Evolutionary conservation across 495 filamentous ascomycete genomes (phyloP).

Genomic region (Penicillium canescens): DNA sequence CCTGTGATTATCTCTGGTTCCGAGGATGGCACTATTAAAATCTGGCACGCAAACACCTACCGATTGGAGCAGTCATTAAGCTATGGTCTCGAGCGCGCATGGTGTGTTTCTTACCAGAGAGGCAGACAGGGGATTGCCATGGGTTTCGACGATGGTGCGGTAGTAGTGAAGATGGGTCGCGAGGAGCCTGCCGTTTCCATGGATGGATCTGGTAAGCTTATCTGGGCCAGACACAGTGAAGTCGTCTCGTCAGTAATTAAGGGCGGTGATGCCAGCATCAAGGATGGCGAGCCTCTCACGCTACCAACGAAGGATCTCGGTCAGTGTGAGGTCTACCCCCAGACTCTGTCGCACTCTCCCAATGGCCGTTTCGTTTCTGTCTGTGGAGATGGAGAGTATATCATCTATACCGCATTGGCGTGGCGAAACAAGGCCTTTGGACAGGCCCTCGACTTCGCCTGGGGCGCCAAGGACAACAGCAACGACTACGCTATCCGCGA

Average conservation of each 20-base stretch:
- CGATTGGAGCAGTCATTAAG: conserved; percentile 91
- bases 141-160: conserved; percentile 96
- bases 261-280: conserved; percentile 75
- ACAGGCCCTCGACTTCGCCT: conserved; percentile 91
- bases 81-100: conserved; percentile 93
- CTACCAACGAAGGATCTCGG: conserved; percentile 93
- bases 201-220: conserved; percentile 91
- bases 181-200: conserved; percentile 98
- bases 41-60: conserved; percentile 98
- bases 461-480: conserved; percentile 96
- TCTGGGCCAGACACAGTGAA: conserved; percentile 93
- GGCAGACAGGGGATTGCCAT: conserved; percentile 92
- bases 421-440: conserved; percentile 99
- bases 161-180: conserved; percentile 95
- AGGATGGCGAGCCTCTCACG: conserved; percentile 84
- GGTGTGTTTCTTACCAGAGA: conserved; percentile 94
- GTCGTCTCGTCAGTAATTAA: conserved; percentile 95
- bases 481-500: conserved; percentile 98
- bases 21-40: conserved; percentile 95
- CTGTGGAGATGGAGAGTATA: conserved; percentile 97
- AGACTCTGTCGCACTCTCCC: conserved; percentile 90
- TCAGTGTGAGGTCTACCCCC: conserved; percentile 94
- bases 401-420: conserved; percentile 95
- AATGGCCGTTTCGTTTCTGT: conserved; percentile 97
- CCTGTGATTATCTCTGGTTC: conserved; percentile 99